phyloP scores from a whole-genome alignment of 305 asterid species.

The Petunia hybrid region DNA sequence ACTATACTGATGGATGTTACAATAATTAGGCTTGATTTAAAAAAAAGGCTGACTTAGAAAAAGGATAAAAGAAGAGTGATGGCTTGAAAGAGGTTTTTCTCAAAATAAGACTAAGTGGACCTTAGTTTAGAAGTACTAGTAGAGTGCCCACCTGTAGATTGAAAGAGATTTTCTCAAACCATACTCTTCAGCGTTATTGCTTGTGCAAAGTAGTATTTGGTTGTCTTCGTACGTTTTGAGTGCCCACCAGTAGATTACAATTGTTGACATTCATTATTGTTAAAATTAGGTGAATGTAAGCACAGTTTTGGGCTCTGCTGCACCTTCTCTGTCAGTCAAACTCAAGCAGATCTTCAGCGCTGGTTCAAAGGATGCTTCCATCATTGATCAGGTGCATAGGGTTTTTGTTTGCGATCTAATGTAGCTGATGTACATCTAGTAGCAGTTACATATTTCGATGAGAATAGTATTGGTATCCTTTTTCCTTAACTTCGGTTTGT shows the following conservation, averaged over 20 bases:
- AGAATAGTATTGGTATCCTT: slow-evolving; percentile 25
- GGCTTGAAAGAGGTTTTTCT: neutral
- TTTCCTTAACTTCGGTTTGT: slow-evolving; percentile 34
- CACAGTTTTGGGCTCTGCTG: slow-evolving; percentile 83
- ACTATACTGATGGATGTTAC: no score
- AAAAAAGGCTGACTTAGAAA: neutral
- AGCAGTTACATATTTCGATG: slow-evolving; percentile 1
- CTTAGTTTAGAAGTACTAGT: no score
- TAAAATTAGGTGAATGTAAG: slow-evolving; percentile 69
- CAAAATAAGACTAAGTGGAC: no score
- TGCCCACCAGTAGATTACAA: neutral
- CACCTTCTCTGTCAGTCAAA: slow-evolving; percentile 80
- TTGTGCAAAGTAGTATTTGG: slow-evolving; percentile 11
- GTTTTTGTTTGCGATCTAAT: slow-evolving; percentile 32
- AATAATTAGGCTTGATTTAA: neutral
- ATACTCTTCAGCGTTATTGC: neutral
- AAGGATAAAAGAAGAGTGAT: neutral
- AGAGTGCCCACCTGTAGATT: no score
- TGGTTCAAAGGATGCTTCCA: slow-evolving; percentile 87
- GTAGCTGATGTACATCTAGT: neutral
- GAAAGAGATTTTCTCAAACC: no score
- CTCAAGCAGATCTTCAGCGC: slow-evolving; percentile 81
- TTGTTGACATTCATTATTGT: slow-evolving; percentile 22
- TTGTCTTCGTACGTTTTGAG: slow-evolving; percentile 8
- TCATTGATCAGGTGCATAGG: slow-evolving; percentile 64